Evolutionary conservation across 495 filamentous ascomycete species (phyloP), one percentile per base, ranked within the genome.

Genomic region (Penicillium herquei): DNA sequence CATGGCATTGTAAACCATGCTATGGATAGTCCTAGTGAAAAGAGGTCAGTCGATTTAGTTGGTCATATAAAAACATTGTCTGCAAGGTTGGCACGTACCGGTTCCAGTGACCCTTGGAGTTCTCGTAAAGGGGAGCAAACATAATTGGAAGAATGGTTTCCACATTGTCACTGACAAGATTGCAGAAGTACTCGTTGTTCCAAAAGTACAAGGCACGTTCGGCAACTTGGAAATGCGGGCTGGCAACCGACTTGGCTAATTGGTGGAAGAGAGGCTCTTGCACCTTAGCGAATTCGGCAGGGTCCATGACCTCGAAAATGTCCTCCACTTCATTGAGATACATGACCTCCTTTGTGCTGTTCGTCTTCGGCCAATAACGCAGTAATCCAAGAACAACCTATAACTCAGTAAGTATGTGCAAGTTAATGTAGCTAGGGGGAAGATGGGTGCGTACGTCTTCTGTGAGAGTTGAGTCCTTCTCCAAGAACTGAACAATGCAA

Each of bases 121-220:
- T 99, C 73, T 99, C 94, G 60, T 96, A 99, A 17, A 99, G 80
- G 2, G 94, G 94, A 21, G 95, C 92, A 69, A 99, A 99, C 94
- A 99, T 99, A 59, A 99, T 98, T 7, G 94, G 94, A 33, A 99
- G 78, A 64, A 99, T 99, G 41, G 96, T 90, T 61, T 97, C 93
- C 32, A 98, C 94, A 66, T 99, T 98, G 71, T 99, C 94, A 79
- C 92, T 97, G 51, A 99, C 94, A 52, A 99, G 78, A 66, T 99
- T 99, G 79, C 94, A 99, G 78, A 99, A 99, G 65, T 99, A 99
- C 69, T 99, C 94, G 67, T 99, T 99, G 74, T 99, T 99, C 94
- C 94, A 99, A 79, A 98, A 99, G 76, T 99, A 99, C 21, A 99
- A 84, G 2, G 95, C 94, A 60, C 94, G 84, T 69, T 99, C 94